Evolutionary conservation across 2,329 filamentous ascomycete genomes (phyloP).

Genomic region (Aspergillus jensenii): DNA sequence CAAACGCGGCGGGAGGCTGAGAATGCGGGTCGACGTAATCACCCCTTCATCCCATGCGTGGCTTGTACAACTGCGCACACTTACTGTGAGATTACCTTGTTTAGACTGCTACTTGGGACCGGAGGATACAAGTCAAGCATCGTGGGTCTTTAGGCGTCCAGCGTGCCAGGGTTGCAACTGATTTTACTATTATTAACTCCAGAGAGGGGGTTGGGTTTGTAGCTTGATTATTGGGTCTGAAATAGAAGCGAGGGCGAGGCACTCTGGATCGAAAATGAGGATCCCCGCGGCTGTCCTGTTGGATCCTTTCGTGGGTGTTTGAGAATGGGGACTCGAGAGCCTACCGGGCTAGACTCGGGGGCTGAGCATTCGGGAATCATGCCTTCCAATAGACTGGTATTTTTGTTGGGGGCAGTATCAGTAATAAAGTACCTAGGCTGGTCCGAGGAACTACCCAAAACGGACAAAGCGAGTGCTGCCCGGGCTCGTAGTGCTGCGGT

Average conservation of each 20-base stretch:
- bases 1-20: background rate
- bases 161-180: background rate
- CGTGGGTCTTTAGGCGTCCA: background rate
- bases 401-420: background rate
- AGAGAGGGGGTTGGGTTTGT: background rate
- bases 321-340: background rate
- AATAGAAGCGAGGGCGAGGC: too few species aligned
- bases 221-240: background rate
- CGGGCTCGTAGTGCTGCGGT: background rate
- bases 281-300: background rate
- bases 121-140: too few species aligned
- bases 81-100: too few species aligned
- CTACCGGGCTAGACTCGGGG: background rate
- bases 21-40: background rate
- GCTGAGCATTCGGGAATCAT: background rate
- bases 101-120: background rate
- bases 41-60: too few species aligned
- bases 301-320: background rate
- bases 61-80: too few species aligned
- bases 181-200: background rate
- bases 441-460: too few species aligned
- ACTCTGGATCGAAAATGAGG: background rate
- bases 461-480: too few species aligned
- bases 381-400: background rate
- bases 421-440: background rate